Evolutionary conservation across 2,329 filamentous ascomycete species (phyloP).

Genomic region (Talaromyces amestolkiae): DNA sequence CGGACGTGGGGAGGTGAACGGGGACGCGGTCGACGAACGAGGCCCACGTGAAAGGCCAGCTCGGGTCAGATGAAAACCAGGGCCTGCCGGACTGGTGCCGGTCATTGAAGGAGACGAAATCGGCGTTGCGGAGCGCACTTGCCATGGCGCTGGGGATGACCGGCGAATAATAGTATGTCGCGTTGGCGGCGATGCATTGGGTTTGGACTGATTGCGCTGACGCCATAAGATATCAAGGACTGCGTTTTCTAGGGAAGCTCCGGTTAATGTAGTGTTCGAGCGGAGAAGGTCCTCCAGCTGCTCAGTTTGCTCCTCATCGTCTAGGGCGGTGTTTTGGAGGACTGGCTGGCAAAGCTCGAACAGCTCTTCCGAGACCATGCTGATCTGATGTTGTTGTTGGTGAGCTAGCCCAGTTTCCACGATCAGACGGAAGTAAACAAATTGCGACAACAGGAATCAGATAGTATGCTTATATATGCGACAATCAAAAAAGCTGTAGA

Average conservation of each 20-base stretch:
- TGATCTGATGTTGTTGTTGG: slow-evolving; percentile 6
- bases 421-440: neutral
- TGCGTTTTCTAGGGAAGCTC: slow-evolving; percentile 75
- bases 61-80: slow-evolving; percentile 70
- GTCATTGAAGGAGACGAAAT: slow-evolving; percentile 75
- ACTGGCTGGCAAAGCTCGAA: slow-evolving; percentile 86
- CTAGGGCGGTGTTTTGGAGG: slow-evolving; percentile 71
- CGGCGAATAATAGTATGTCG: slow-evolving; percentile 86
- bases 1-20: slow-evolving; percentile 89
- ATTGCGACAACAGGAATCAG: neutral
- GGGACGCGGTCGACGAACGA: slow-evolving; percentile 74
- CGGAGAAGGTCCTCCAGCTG: slow-evolving; percentile 78
- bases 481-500: neutral
- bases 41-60: slow-evolving; percentile 74
- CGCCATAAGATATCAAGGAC: slow-evolving; percentile 81
- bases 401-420: neutral
- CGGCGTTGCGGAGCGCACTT: slow-evolving; percentile 73
- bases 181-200: slow-evolving; percentile 70
- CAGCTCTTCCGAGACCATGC: slow-evolving; percentile 84
- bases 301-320: slow-evolving; percentile 91
- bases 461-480: slow-evolving; percentile 1
- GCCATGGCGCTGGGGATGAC: slow-evolving; percentile 91
- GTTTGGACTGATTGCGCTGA: slow-evolving; percentile 28
- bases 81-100: slow-evolving; percentile 76
- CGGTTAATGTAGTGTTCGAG: slow-evolving; percentile 69